Evolutionary conservation across 257 asterid species (phyloP).

Genomic region (Cruciata laevipes): DNA sequence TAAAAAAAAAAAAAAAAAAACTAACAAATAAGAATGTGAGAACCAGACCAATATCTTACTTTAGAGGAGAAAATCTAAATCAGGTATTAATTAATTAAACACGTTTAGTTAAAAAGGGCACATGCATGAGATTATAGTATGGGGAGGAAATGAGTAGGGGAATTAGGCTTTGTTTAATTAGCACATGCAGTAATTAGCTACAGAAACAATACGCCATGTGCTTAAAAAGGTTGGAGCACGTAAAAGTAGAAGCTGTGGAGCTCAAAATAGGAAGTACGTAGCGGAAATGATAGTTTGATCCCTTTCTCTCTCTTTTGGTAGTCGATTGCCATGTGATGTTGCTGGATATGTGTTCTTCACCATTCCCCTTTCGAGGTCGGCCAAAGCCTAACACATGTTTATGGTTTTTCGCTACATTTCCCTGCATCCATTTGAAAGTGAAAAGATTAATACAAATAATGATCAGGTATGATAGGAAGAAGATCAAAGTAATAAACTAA

Average conservation of each 20-base stretch:
- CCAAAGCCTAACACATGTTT: no score
- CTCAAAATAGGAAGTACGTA: constrained; percentile 2
- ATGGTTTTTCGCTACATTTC: background rate
- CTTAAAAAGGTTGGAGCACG: background rate
- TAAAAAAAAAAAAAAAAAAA: no score
- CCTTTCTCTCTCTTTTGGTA: background rate
- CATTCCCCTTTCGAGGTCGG: background rate
- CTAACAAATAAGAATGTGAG: no score
- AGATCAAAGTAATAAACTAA: no score
- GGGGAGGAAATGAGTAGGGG: background rate
- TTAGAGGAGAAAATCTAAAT: no score
- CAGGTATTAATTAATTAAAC: no score
- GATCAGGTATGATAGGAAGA: no score
- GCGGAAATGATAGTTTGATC: background rate
- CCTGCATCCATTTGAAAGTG: no score
- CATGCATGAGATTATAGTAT: no score
- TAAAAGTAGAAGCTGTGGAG: constrained; percentile 6
- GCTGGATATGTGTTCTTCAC: background rate
- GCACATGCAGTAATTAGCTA: background rate
- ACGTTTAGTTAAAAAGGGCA: no score
- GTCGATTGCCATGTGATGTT: constrained; percentile 4
- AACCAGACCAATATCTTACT: no score
- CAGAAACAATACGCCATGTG: background rate
- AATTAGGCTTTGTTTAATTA: background rate
- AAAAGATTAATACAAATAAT: no score